Percentiles rank a stretch among this genome's conserved stretches.
Conservation (phyloP, 345 rosid species). For the Aquilaria malaccensis region DNA sequence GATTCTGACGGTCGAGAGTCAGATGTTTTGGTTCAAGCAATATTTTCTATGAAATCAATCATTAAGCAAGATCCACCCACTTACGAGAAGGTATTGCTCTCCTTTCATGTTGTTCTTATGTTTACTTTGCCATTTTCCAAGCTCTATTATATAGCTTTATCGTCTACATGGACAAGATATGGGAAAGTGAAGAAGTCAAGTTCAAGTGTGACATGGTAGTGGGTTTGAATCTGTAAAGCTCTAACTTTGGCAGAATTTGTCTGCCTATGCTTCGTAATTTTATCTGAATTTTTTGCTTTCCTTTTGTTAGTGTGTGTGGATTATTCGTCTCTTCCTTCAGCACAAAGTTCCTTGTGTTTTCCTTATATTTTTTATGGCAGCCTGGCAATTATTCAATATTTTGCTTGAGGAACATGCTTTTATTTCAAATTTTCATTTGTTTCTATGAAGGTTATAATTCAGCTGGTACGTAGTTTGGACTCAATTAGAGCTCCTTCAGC, state of each 20-base stretch:
- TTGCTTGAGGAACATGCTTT: conserved; percentile 1
- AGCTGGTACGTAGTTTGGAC: conserved; percentile 75
- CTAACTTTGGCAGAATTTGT: no score
- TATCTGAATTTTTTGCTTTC: background rate
- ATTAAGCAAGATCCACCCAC: conserved; percentile 59
- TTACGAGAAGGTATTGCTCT: conserved; percentile 68
- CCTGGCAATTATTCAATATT: background rate
- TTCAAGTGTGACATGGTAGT: no score
- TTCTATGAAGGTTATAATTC: conserved; percentile 59
- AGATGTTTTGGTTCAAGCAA: conserved; percentile 64
- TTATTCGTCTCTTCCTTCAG: no score
- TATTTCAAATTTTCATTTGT: background rate
- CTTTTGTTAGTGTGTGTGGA: background rate
- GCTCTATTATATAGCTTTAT: no score
- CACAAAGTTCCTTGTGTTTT: conserved; percentile 5
- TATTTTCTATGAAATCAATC: conserved; percentile 73
- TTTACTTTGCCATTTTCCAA: background rate
- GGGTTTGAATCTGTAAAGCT: no score
- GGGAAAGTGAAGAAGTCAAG: no score
- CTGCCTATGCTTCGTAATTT: background rate
- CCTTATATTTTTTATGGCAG: background rate
- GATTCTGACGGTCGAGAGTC: conserved; percentile 50
- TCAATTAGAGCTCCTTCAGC: conserved; percentile 81
- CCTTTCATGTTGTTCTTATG: conserved; percentile 7
- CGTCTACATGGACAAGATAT: no score